Evolutionary conservation across 2,329 filamentous ascomycete genomes (phyloP).

Genomic region (Neopestalotiopsis sp.): DNA sequence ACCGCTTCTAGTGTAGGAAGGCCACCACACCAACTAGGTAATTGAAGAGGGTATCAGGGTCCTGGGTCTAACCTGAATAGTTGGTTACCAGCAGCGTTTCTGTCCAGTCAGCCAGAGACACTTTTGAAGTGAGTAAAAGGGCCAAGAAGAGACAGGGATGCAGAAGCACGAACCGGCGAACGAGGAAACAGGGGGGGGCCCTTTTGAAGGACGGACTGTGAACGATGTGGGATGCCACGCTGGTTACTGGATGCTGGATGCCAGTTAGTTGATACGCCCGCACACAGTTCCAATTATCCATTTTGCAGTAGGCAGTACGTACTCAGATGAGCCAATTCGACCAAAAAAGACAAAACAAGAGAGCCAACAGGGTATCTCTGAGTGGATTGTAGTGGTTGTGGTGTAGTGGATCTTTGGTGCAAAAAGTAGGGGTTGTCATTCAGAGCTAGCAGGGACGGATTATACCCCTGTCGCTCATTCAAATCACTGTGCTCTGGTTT

Average conservation of each 20-base stretch:
- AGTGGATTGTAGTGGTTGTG: background rate
- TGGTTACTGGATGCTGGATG: background rate
- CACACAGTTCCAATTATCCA: background rate
- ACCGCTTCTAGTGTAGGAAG: slow-evolving; percentile 21
- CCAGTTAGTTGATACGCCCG: background rate
- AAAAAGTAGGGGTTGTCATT: background rate
- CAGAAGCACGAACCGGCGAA: background rate
- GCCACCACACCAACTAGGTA: slow-evolving; percentile 18
- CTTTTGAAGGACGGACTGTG: background rate
- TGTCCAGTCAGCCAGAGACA: slow-evolving; percentile 21
- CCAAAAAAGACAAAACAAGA: background rate
- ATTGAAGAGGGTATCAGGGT: slow-evolving; percentile 32
- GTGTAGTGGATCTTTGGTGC: slow-evolving; percentile 1
- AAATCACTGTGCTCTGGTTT: background rate
- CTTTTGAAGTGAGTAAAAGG: slow-evolving; percentile 27
- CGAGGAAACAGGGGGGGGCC: background rate
- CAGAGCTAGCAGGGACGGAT: background rate
- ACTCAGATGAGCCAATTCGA: background rate
- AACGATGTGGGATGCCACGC: slow-evolving; percentile 1
- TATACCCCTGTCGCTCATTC: slow-evolving; percentile 14
- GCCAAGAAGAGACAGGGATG: background rate
- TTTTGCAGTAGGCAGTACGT: background rate
- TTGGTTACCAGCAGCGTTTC: slow-evolving; percentile 12
- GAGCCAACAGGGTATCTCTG: background rate
- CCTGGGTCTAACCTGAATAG: slow-evolving; percentile 30